Evolutionary conservation across 768 basidiomycete species (phyloP).

Genomic region (Pleurotus tuoliensis): DNA sequence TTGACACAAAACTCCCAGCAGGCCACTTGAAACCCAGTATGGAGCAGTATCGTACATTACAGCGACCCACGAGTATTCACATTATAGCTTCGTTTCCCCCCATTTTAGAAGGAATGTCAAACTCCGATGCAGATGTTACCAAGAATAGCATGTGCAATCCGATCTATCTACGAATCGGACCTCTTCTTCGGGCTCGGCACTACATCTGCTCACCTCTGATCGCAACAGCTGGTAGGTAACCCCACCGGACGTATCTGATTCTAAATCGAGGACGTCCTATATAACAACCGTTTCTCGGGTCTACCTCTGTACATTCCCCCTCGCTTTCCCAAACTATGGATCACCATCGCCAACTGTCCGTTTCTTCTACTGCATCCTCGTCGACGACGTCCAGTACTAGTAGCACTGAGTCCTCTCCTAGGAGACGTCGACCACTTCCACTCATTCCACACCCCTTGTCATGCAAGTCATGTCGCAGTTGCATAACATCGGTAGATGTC

Average conservation of each 20-base stretch:
- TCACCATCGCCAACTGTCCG: slow-evolving; percentile 1
- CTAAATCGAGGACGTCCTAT: not conserved
- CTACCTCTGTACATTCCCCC: not conserved
- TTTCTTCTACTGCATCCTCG: slow-evolving; percentile 9
- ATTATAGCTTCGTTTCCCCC: not conserved
- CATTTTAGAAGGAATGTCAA: not conserved
- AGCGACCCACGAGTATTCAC: not conserved
- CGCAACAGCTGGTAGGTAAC: not conserved
- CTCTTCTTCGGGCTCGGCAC: not conserved
- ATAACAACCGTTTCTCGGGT: not conserved
- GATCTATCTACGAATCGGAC: not conserved
- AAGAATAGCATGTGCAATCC: not conserved
- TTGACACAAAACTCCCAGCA: not conserved
- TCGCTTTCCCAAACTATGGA: slow-evolving; percentile 1
- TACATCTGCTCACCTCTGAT: slow-evolving; percentile 5
- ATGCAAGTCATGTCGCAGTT: slow-evolving; percentile 43
- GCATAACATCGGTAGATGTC: slow-evolving; percentile 40
- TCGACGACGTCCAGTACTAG: slow-evolving; percentile 14
- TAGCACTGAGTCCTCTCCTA: slow-evolving; percentile 29
- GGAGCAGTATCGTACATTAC: not conserved
- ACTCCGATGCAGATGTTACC: not conserved
- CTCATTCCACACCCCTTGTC: slow-evolving; percentile 40
- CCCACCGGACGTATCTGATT: not conserved
- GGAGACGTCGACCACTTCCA: slow-evolving; percentile 41
- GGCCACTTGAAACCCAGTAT: not conserved